Evolutionary conservation across 768 basidiomycete species (phyloP).

Genomic region (Psilocybe tampanensis): DNA sequence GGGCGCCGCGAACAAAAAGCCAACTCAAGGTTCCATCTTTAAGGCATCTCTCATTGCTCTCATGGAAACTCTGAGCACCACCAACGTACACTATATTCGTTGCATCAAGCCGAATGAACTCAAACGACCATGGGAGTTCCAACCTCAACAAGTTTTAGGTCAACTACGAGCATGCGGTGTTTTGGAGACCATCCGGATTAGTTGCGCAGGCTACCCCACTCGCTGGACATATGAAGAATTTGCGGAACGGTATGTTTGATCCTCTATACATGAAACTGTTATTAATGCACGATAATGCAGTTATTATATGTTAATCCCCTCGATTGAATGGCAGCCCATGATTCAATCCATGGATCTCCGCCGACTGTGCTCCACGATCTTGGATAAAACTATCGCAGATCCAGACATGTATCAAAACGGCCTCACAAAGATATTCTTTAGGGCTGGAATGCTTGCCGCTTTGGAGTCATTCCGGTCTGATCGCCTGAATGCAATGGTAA

Average conservation of each 20-base stretch:
- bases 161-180: slow-evolving; percentile 99
- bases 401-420: slow-evolving; percentile 97
- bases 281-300: slow-evolving; percentile 39
- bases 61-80: slow-evolving; percentile 97
- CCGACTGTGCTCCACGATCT: slow-evolving; percentile 80
- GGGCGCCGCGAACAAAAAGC: slow-evolving; percentile 79
- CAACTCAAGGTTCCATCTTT: slow-evolving; percentile 98
- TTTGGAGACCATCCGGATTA: slow-evolving; percentile 96
- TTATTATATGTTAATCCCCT: slow-evolving; percentile 96
- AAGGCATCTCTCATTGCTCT: slow-evolving; percentile 90
- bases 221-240: slow-evolving; percentile 99
- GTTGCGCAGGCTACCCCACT: slow-evolving; percentile 98
- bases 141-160: slow-evolving; percentile 91
- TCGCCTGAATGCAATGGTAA: slow-evolving; percentile 87
- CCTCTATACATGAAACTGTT: neutral
- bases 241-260: slow-evolving; percentile 80
- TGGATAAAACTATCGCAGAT: slow-evolving; percentile 87
- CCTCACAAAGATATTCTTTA: slow-evolving; percentile 98
- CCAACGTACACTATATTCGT: slow-evolving; percentile 98
- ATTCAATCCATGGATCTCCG: slow-evolving; percentile 81
- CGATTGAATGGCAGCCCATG: slow-evolving; percentile 84
- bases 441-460: slow-evolving; percentile 97
- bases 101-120: slow-evolving; percentile 99
- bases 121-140: slow-evolving; percentile 96
- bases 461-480: slow-evolving; percentile 90